Base-by-base conservation (phyloP, 2,329 filamentous ascomycete species). In the Plenodomus biglobosus region DNA sequence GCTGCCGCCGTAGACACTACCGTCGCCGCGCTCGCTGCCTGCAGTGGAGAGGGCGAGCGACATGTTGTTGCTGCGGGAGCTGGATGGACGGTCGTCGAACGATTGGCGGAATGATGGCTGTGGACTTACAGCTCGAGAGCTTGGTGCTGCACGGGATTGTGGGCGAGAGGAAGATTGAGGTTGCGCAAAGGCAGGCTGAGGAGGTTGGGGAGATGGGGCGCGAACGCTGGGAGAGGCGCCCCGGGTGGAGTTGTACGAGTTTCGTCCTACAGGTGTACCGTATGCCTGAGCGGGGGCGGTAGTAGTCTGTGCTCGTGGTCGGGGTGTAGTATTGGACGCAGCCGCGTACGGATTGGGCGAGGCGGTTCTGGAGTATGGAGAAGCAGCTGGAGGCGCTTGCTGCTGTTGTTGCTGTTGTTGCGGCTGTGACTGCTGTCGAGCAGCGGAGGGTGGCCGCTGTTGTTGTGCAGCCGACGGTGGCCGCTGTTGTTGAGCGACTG, bases 291-390 rank as follows among this genome's bases (percentile, higher is more conserved):
- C 50, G 38, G 64, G 61, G 38, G 72, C 72, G 22, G 65, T 55
- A 4, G 68, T 63, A 3, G 76, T 77, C 43, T 71, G 66, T n/a
- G 68, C 64, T 27, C 69, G 62, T 32, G 68, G 68, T 19, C 69
- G 58, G 4, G 59, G 50, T 22, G 61, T 59, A 17, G 65, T 61
- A 42, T 59, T 64, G 3, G 65, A 68, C 38, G 59, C 64, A 40
- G 59, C 64, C 34, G 69, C 76, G 62, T 87, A 87, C 1, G 85
- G 84, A 50, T 86, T 88, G 0, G 86, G 86, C 2, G 85, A 87
- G 22, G 56, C 56, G 44, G 63, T 52, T 17, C 59, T 50, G 24
- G 48, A 55, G 40, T 48, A 56, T 18, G 16, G 8, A 15, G 44
- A 55, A n/a, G 47, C 32, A 32, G 49, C 42, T 20, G 56, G 50